Percentiles rank a stretch among this genome's conserved stretches.
These are phyloP conservation scores for Colletotrichum sp. DNA, from an alignment of 2,329 filamentous ascomycete genomes.

Conservation along the genomic window DNA sequence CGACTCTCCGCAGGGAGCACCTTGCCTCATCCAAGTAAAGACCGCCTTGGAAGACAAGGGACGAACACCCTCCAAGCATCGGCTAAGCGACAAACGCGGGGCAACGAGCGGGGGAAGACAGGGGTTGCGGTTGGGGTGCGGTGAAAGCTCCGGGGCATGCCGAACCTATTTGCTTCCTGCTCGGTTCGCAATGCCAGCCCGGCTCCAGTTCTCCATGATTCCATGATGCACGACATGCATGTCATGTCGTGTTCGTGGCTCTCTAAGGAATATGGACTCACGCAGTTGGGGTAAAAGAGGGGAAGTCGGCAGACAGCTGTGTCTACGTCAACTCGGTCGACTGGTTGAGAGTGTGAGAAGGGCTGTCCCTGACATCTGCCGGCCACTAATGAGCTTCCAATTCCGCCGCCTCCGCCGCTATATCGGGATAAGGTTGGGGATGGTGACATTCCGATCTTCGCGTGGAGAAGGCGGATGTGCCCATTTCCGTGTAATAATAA, in stretches of 20 bases:
- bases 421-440: neutral
- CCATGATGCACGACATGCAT: neutral
- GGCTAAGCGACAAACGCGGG: conserved; percentile 16
- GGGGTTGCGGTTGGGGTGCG: neutral
- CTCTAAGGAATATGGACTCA: neutral
- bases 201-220: neutral
- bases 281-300: neutral
- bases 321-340: neutral
- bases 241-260: neutral
- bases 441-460: neutral
- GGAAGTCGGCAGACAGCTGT: neutral
- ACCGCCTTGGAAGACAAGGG: neutral
- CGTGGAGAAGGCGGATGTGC: neutral
- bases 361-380: neutral
- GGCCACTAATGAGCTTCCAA: conserved; percentile 15
- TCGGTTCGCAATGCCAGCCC: neutral
- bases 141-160: neutral
- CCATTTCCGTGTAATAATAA: neutral
- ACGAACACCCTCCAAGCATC: neutral
- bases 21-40: neutral
- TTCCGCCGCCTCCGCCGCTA: conserved; percentile 18
- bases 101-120: neutral
- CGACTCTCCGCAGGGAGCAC: neutral
- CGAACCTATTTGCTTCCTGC: neutral
- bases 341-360: neutral